A percentile compares a stretch with the other conserved stretches of the same genome.
Evolutionary conservation across 192 early-diverging fungal genomes (phyloP).

Genomic region (Entophlyctis helioformis): DNA sequence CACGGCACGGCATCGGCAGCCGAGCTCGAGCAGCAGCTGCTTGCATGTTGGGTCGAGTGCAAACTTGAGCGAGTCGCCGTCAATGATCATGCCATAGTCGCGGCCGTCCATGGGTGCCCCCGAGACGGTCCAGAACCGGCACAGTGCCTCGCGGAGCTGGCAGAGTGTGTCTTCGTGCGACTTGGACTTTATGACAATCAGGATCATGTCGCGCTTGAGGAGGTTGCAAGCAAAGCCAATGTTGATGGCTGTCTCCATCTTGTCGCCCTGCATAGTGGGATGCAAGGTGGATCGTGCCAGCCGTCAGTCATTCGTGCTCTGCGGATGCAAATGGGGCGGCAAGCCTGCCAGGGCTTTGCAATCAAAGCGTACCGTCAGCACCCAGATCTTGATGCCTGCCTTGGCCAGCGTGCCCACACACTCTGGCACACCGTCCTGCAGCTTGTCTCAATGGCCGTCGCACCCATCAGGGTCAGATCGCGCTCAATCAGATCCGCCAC

Average conservation of each 20-base stretch:
- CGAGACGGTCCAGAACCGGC: conserved; percentile 37
- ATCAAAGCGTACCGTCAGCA: conserved; percentile 51
- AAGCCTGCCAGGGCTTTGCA: not conserved
- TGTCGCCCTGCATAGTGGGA: conserved; percentile 59
- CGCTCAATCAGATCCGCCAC: conserved; percentile 70
- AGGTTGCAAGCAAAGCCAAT: conserved; percentile 77
- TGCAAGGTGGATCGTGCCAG: too few relatives aligned
- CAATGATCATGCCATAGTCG: conserved; percentile 36
- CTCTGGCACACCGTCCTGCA: conserved; percentile 93
- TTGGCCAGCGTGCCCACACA: conserved; percentile 68
- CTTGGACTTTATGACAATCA: conserved; percentile 37
- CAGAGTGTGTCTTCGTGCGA: conserved; percentile 33
- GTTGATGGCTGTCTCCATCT: conserved; percentile 97
- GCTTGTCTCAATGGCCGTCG: conserved; percentile 95
- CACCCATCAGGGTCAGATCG: conserved; percentile 73
- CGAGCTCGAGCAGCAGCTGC: conserved; percentile 36
- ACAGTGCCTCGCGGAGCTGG: conserved; percentile 45
- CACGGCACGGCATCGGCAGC: conserved; percentile 54
- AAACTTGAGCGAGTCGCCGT: conserved; percentile 42
- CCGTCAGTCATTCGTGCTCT: not conserved
- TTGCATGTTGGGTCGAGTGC: conserved; percentile 59
- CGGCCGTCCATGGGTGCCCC: conserved; percentile 13
- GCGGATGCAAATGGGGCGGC: not conserved
- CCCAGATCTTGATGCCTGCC: conserved; percentile 95
- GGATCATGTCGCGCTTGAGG: conserved; percentile 27